Evolutionary conservation across 2,329 filamentous ascomycete species (phyloP).

Genomic region (Venturia pyrina): DNA sequence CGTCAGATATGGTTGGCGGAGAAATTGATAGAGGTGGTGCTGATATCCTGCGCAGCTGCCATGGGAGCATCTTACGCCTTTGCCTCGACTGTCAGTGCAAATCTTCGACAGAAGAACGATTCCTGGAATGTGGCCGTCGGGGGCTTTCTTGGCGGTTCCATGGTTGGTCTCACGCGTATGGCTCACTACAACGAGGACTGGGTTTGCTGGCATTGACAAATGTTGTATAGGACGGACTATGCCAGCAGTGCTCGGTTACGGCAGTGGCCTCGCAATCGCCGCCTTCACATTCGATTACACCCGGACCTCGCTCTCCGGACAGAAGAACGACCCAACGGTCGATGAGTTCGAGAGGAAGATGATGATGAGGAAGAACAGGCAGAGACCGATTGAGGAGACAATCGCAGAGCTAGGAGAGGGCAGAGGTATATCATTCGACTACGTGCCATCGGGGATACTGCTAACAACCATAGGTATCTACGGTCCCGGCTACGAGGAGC

Average conservation of each 20-base stretch:
- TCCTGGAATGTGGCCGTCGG: constrained; percentile 63
- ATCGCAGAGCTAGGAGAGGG: constrained; percentile 76
- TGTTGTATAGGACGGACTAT: constrained; percentile 47
- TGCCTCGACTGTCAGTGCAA: constrained; percentile 64
- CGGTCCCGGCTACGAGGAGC: constrained; percentile 73
- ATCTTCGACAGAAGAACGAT: constrained; percentile 78
- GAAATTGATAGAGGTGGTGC: constrained; percentile 2
- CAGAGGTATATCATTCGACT: constrained; percentile 50
- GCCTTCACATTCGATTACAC: constrained; percentile 60
- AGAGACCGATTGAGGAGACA: constrained; percentile 69
- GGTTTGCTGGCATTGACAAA: neutral
- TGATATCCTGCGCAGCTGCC: constrained; percentile 44
- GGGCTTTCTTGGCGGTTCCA: constrained; percentile 64
- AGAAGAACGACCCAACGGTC: constrained; percentile 36
- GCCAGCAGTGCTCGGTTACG: constrained; percentile 60
- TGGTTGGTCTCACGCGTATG: constrained; percentile 49
- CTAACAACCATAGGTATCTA: constrained; percentile 53
- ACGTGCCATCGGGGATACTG: neutral
- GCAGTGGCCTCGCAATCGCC: constrained; percentile 46
- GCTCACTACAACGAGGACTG: neutral
- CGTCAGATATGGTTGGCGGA: constrained; percentile 17
- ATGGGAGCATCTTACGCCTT: constrained; percentile 72
- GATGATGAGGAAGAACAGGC: constrained; percentile 59
- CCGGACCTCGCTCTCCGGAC: constrained; percentile 50
- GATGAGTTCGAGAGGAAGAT: constrained; percentile 73